phyloP scores from a whole-genome alignment of 2,329 filamentous ascomycete species.

The Clarireedia paspali region DNA sequence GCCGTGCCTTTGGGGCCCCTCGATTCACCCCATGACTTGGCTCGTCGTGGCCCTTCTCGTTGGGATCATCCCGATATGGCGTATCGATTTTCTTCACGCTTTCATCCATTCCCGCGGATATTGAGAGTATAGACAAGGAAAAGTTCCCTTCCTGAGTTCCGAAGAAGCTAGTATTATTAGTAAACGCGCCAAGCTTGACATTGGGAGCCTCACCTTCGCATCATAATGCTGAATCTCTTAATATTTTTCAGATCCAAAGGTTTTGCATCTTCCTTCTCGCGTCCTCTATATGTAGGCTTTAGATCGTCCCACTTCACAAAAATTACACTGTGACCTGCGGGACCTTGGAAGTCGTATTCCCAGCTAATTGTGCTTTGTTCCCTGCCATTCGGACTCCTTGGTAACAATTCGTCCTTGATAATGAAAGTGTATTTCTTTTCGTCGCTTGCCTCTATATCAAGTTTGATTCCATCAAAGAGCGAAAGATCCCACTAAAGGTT shows the following conservation, averaged over 20 bases:
- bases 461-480: conserved; percentile 50
- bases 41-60: neutral
- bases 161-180: conserved; percentile 55
- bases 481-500: conserved; percentile 53
- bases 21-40: neutral
- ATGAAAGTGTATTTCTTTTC: conserved; percentile 65
- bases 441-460: conserved; percentile 47
- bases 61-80: conserved; percentile 18
- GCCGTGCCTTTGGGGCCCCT: neutral
- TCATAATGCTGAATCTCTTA: conserved; percentile 68
- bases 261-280: conserved; percentile 50
- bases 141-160: conserved; percentile 66
- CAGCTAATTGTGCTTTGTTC: conserved; percentile 66
- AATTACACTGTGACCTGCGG: conserved; percentile 33
- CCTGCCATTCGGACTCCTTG: conserved; percentile 52
- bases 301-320: conserved; percentile 58
- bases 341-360: conserved; percentile 58
- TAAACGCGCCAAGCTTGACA: conserved; percentile 5
- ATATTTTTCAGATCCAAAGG: conserved; percentile 52
- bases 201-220: conserved; percentile 56
- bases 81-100: neutral
- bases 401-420: conserved; percentile 61
- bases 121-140: conserved; percentile 45
- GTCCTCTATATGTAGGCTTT: conserved; percentile 66
- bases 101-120: conserved; percentile 37